Conservation (phyloP, 495 filamentous ascomycete genomes). For the Hypoxylon fragiforme region DNA sequence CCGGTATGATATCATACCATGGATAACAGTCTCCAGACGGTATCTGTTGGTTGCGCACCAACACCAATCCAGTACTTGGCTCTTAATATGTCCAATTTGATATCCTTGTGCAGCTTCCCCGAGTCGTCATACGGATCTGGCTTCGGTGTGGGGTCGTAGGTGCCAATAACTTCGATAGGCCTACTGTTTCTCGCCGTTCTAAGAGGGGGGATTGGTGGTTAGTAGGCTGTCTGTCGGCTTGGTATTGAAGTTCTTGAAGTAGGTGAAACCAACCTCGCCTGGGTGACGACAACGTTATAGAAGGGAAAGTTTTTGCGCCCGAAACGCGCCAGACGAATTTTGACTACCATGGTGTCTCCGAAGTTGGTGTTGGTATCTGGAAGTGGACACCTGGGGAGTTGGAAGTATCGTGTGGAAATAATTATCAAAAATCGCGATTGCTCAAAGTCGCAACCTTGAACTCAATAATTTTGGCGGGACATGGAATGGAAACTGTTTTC, state of each 20-base stretch:
- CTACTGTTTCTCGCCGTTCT: slow-evolving; percentile 80
- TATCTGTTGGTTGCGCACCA: slow-evolving; percentile 89
- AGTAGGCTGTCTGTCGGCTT: not conserved
- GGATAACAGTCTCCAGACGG: slow-evolving; percentile 80
- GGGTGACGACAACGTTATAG: slow-evolving; percentile 96
- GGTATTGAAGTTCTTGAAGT: not conserved
- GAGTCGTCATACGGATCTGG: slow-evolving; percentile 65
- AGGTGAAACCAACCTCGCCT: slow-evolving; percentile 74
- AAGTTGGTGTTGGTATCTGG: not conserved
- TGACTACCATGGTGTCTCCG: slow-evolving; percentile 81
- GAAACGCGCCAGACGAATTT: slow-evolving; percentile 91
- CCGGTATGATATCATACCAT: slow-evolving; percentile 68
- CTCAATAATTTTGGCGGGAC: slow-evolving; percentile 37
- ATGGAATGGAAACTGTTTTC: slow-evolving; percentile 35
- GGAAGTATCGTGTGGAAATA: too few relatives aligned
- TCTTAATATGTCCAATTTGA: slow-evolving; percentile 77
- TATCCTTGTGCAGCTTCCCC: slow-evolving; percentile 79
- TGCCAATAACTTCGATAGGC: slow-evolving; percentile 91
- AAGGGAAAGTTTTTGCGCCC: slow-evolving; percentile 82
- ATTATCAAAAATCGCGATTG: too few relatives aligned
- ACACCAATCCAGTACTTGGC: slow-evolving; percentile 97
- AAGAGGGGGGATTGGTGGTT: slow-evolving; percentile 13
- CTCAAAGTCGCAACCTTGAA: too few relatives aligned
- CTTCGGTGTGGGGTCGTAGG: slow-evolving; percentile 89
- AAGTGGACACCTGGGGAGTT: not conserved